phyloP scores from a whole-genome alignment of 129 eudicot genomes.

The Flaveria ramosissima region DNA sequence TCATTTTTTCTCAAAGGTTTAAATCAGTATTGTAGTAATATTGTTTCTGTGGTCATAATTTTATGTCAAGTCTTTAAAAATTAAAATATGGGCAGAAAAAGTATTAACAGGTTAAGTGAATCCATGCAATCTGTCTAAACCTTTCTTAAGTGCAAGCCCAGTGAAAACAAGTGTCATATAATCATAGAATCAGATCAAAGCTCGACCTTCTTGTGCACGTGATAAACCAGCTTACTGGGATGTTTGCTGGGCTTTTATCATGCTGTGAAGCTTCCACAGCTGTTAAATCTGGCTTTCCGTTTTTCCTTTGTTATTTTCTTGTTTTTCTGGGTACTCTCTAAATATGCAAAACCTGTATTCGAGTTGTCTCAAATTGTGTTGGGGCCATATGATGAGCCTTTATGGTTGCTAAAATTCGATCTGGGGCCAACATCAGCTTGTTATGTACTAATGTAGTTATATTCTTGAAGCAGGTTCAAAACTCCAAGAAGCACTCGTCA shows the following conservation, averaged over 20 bases:
- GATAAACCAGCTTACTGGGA: no score
- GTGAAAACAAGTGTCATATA: no score
- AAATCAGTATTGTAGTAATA: not conserved
- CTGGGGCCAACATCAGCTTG: not conserved
- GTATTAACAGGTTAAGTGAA: not conserved
- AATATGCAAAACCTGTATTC: no score
- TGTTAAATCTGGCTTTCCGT: no score
- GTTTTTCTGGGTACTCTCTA: no score
- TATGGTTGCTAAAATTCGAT: not conserved
- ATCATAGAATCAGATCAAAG: not conserved
- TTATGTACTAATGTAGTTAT: not conserved
- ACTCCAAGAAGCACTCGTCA: slow-evolving; percentile 65
- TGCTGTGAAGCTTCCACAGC: no score
- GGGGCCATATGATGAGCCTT: not conserved
- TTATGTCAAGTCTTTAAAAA: not conserved
- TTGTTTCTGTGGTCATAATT: not conserved
- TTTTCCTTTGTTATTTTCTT: no score
- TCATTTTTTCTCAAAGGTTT: not conserved
- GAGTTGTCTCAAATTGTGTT: not conserved
- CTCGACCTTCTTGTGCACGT: not conserved
- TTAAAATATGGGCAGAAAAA: not conserved
- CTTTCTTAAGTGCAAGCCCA: no score
- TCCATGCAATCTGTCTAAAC: not conserved
- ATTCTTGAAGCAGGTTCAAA: slow-evolving; percentile 48
- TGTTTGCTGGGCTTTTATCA: no score